phyloP scores from a whole-genome alignment of 73 alveolate species.

The Tetrahymena thermophila region DNA sequence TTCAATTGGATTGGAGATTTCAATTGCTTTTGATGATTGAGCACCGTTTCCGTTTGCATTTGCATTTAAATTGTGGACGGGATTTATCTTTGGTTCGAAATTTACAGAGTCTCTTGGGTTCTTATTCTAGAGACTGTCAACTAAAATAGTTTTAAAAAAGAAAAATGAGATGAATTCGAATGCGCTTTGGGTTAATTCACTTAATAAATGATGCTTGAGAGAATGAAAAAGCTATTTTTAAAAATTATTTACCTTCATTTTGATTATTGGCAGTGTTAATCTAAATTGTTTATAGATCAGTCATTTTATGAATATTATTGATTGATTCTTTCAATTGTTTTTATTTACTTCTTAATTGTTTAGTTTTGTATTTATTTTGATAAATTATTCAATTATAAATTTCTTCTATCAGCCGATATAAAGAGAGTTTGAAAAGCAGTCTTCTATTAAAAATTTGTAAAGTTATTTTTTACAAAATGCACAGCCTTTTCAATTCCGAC shows the following conservation, averaged over 20 bases:
- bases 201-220: neutral
- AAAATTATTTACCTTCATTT: neutral
- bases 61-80: neutral
- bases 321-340: neutral
- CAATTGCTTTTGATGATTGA: conserved; percentile 1
- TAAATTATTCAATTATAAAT: neutral
- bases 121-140: neutral
- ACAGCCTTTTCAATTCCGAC: neutral
- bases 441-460: neutral
- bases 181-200: neutral
- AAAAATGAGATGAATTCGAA: neutral
- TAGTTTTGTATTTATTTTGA: neutral
- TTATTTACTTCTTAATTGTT: neutral
- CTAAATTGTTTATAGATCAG: neutral
- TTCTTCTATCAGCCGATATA: neutral
- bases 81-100: neutral
- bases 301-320: neutral
- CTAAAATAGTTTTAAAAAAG: neutral
- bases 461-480: neutral
- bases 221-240: too few species aligned
- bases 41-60: neutral
- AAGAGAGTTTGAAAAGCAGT: neutral
- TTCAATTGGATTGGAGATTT: conserved; percentile 27
- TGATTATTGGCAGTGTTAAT: neutral
- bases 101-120: neutral